Evolutionary conservation across 257 asterid species (phyloP), one percentile per base, ranked within the genome.

Genomic region (Avicennia marina): DNA sequence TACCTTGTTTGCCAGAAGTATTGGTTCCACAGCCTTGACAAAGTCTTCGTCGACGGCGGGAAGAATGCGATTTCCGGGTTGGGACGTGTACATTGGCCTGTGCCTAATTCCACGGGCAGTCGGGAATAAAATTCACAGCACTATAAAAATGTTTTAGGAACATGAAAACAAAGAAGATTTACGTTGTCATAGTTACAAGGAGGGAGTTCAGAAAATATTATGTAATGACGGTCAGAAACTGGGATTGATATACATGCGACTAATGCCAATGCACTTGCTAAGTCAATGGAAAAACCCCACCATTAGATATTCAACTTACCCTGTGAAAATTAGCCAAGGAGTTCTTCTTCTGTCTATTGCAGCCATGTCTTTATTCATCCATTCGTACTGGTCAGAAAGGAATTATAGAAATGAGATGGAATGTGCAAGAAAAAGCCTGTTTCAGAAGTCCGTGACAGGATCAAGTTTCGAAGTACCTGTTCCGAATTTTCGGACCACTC

Each of bases 341-440:
- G 98, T 90, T 77, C 63, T 77, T 45, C 70, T 67, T 74, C 98
- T 75, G 48, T 82, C 56, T 11, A 86, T 84, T 7, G 78, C 53
- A 46, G 79, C 81, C 95, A 90, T 81, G 75, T 90, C 96, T 13
- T 64, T 60, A 1, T 53, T 73, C 96, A 90, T 86, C 96, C 97
- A 90, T 7, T 67, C 60, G 65, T 86, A 80, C 97, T 86, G 42
- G 32, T 44, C 11, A 34, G 3, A 5, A 22, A 15, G 20, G 36
- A 1, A 33, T 22, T 6, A 72, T 82, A 16, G 29, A 38, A 10
- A 19, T 4, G 13, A 6, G 16, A 0, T 3, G 22, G 2, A 45
- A 15, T 31, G 43, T 11, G 4, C 19, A 32, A 8, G 24, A 33
- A 18, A 6, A 20, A n/a, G n/a, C n/a, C n/a, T n/a, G n/a, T n/a